A percentile compares a stretch with the other conserved stretches of the same genome.
phyloP scores from a whole-genome alignment of 2,329 filamentous ascomycete genomes.

The Fusarium buxicola region DNA sequence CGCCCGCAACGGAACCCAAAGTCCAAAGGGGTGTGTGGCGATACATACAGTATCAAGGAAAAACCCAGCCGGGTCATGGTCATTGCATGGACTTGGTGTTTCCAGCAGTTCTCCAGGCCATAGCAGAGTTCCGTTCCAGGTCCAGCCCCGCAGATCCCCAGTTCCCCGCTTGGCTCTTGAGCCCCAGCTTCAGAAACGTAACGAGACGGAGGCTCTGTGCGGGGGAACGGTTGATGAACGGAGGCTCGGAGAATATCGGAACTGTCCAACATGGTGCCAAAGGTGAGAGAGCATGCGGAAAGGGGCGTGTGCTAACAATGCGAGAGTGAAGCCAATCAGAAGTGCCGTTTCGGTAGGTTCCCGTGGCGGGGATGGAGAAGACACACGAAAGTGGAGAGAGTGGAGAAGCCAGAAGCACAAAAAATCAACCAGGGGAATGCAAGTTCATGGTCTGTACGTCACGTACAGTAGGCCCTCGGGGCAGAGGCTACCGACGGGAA shows the following conservation, averaged over 20 bases:
- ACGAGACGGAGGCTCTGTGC: constrained; percentile 41
- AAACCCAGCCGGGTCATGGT: constrained; percentile 5
- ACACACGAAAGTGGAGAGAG: constrained; percentile 25
- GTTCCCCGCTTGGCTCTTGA: constrained; percentile 35
- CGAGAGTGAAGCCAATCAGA: constrained; percentile 33
- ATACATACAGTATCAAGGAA: constrained; percentile 18
- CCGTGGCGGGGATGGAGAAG: constrained; percentile 3
- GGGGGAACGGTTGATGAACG: constrained; percentile 38
- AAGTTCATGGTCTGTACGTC: constrained; percentile 35
- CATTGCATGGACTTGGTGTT: constrained; percentile 2
- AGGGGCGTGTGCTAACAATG: constrained; percentile 26
- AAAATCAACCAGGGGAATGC: constrained; percentile 25
- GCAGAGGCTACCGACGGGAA: constrained; percentile 37
- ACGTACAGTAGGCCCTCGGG: constrained; percentile 26
- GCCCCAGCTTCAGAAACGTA: constrained; percentile 43
- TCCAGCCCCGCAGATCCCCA: constrained; percentile 25
- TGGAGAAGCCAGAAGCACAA: neutral
- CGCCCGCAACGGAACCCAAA: constrained; percentile 39
- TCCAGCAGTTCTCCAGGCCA: constrained; percentile 16
- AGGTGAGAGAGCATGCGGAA: constrained; percentile 19
- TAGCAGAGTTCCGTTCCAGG: constrained; percentile 13
- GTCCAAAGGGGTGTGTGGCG: constrained; percentile 14
- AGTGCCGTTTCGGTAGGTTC: neutral
- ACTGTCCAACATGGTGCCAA: constrained; percentile 18
- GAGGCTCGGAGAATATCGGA: constrained; percentile 41